A percentile compares a stretch with the other conserved stretches of the same genome.
Conservation (phyloP, 768 basidiomycete species). For the Lactifluus subvellereus region DNA sequence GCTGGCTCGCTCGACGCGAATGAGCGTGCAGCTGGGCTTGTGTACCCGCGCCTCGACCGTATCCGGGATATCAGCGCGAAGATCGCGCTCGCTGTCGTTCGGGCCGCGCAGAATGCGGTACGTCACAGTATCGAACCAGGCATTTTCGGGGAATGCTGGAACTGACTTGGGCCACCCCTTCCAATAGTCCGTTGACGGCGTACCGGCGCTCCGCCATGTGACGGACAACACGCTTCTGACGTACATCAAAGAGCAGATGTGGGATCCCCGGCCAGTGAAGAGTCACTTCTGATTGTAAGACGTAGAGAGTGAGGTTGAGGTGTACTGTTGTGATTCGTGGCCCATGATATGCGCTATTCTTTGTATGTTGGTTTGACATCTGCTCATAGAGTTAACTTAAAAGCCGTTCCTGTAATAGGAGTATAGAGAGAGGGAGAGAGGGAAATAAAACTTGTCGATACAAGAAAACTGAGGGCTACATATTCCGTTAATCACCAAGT, state of each 20-base stretch:
- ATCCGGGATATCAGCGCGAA: constrained; percentile 78
- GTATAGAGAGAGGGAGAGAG: background rate
- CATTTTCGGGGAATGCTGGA: background rate
- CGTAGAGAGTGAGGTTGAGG: background rate
- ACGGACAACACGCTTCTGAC: constrained; percentile 49
- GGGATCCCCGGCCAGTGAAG: constrained; percentile 43
- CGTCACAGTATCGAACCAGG: constrained; percentile 26
- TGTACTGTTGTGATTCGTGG: background rate
- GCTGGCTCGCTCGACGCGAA: constrained; percentile 64
- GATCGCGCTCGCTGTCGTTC: constrained; percentile 72
- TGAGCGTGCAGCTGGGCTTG: constrained; percentile 57
- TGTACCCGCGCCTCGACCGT: constrained; percentile 82
- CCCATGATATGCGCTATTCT: background rate
- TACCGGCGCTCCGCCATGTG: constrained; percentile 46
- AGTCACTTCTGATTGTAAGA: constrained; percentile 9
- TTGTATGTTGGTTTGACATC: constrained; percentile 4
- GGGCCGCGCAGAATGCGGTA: constrained; percentile 72
- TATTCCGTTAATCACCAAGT: background rate
- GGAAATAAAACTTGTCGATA: constrained; percentile 8
- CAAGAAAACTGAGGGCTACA: constrained; percentile 17
- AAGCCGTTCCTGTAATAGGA: background rate
- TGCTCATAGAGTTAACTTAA: constrained; percentile 15
- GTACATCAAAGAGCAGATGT: constrained; percentile 64
- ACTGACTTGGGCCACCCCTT: constrained; percentile 1
- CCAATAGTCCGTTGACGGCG: constrained; percentile 26